Percentiles rank a stretch among this genome's conserved stretches.
Conservation (phyloP, 169 alveolate species). For the Cryptosporidium bovis region DNA sequence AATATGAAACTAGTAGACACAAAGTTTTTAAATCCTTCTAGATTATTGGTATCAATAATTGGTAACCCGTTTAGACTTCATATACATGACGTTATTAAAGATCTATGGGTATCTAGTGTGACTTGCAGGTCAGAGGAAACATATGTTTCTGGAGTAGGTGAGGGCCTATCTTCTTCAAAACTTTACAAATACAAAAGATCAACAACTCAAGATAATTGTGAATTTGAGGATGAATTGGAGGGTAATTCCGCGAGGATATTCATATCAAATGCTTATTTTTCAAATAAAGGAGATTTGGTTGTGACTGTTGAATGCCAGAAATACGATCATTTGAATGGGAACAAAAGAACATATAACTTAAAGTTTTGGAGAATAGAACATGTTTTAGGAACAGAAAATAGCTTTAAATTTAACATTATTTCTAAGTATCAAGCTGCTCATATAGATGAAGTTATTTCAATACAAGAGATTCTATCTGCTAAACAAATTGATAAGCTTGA, state of each 20-base stretch:
- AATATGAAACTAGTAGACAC: constrained; percentile 2
- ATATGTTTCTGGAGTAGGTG: constrained; percentile 66
- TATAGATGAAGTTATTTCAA: constrained; percentile 16
- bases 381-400: background rate
- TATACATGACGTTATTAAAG: constrained; percentile 49
- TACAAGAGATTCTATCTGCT: constrained; percentile 1
- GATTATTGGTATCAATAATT: constrained; percentile 28
- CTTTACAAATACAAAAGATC: background rate
- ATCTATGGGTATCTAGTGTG: background rate
- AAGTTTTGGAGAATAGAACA: constrained; percentile 46
- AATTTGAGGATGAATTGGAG: background rate
- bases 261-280: constrained; percentile 14
- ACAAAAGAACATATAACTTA: constrained; percentile 14
- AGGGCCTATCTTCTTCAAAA: constrained; percentile 61
- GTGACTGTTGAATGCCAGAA: constrained; percentile 57
- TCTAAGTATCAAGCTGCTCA: constrained; percentile 44
- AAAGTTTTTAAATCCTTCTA: background rate
- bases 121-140: constrained; percentile 42
- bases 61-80: constrained; percentile 57
- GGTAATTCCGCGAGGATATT: constrained; percentile 5
- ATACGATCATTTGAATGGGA: constrained; percentile 6
- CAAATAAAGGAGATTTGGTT: constrained; percentile 5
- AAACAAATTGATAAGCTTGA: too few species aligned
- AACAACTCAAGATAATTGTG: too few species aligned
- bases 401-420: constrained; percentile 2